Evolutionary conservation across 768 basidiomycete genomes (phyloP).

Genomic region (Galerina marginata): DNA sequence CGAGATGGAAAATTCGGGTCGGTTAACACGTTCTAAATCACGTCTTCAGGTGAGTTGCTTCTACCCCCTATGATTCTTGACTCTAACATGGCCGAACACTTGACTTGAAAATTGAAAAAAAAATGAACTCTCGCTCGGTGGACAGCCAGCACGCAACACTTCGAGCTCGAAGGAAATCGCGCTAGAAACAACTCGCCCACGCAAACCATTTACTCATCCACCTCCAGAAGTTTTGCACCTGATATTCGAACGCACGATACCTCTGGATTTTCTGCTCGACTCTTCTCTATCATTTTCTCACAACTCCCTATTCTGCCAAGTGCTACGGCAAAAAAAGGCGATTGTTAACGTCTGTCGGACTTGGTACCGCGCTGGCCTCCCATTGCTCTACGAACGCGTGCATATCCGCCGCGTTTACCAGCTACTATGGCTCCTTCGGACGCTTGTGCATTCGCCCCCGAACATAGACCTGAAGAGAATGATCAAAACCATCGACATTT

Average conservation of each 20-base stretch:
- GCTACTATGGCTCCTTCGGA: constrained; percentile 22
- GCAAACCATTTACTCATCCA: constrained; percentile 14
- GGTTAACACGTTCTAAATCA: too few species aligned
- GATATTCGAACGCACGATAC: constrained; percentile 30
- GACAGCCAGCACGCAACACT: too few species aligned
- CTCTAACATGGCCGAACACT: too few species aligned
- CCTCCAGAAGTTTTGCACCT: constrained; percentile 30
- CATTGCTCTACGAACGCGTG: constrained; percentile 31
- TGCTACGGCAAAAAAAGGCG: constrained; percentile 24
- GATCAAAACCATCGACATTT: constrained; percentile 2
- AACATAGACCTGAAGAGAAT: background rate
- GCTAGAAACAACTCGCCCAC: background rate
- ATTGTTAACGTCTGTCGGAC: constrained; percentile 29
- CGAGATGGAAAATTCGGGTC: too few species aligned
- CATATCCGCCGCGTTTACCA: constrained; percentile 28
- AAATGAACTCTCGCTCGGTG: too few species aligned
- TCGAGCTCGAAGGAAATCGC: background rate
- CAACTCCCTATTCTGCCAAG: constrained; percentile 26
- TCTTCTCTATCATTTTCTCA: constrained; percentile 17
- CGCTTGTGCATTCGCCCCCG: constrained; percentile 13
- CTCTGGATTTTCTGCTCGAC: constrained; percentile 27
- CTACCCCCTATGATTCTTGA: too few species aligned
- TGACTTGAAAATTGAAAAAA: too few species aligned
- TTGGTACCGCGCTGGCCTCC: constrained; percentile 29
- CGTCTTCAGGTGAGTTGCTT: too few species aligned